Base-by-base conservation (phyloP, 148 eudicot species). In the Rhododendron williamsianum region DNA sequence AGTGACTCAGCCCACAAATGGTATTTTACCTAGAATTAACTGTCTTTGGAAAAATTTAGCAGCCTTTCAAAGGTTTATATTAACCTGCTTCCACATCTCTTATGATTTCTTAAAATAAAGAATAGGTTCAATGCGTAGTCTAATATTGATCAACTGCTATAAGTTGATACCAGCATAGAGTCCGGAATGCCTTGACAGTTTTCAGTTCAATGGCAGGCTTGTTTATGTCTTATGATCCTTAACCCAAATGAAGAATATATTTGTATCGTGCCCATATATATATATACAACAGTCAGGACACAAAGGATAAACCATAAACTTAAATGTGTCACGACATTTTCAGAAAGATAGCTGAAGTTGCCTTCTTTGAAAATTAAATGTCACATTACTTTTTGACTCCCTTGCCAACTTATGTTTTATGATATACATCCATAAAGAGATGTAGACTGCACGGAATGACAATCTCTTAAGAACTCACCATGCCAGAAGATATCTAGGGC, bases 1-100 rank as follows among this genome's bases (percentile, higher is more conserved):
- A 65, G 97, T 97, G 41, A 93, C 88, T 54, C 97, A 95, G 87
- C 73, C 93, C 63, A 77, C 83, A 72, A 90, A 88, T 89, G 98
- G 99, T 97, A 95, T 35, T 76, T 33, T 23, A 10, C 43, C 48
- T 11, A 38, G 36, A 72, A 80, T 65, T 81, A 27, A n/a, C 43
- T 81, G 25, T 11, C n/a, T 33, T n/a, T 30, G 11, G 15, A 30
- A 49, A 46, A 46, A 78, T n/a, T 56, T 43, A 19, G 67, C 15
- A 27, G 43, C 74, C 33, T 69, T 65, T 78, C 51, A 21, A 46
- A 6, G 52, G 36, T 27, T 82, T 1, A 65, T n/a, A 18, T 18
- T 19, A 65, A 43, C 35, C 33, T 43, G 13, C 84, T 63, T 82
- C 33, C 21, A 43, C 38, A n/a, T 82, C 52, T 13, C 43, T 43